phyloP scores from a whole-genome alignment of 495 filamentous ascomycete genomes.

The Aspergillus cristatus region DNA sequence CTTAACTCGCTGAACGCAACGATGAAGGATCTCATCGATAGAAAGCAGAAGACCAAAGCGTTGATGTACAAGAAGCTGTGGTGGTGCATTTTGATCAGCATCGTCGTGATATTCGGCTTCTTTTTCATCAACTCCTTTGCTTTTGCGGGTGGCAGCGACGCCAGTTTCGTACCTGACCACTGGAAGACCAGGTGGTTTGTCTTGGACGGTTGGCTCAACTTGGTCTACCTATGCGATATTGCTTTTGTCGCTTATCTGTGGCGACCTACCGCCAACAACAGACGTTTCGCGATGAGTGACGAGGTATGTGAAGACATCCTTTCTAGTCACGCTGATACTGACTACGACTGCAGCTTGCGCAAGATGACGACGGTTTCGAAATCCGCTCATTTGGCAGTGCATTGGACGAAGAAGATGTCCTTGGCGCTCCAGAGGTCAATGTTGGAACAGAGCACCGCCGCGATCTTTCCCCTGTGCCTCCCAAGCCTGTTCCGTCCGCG shows the following conservation, averaged over 20 bases:
- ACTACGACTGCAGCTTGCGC: conserved; percentile 57
- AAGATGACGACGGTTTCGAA: conserved; percentile 98
- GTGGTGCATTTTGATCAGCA: conserved; percentile 91
- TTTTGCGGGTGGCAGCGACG: conserved; percentile 72
- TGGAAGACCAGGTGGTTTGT: conserved; percentile 98
- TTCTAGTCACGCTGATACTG: conserved; percentile 9
- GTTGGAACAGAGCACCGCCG: conserved; percentile 20
- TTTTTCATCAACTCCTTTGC: conserved; percentile 93
- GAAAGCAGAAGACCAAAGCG: conserved; percentile 89
- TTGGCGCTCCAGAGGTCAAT: conserved; percentile 32
- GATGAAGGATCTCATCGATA: conserved; percentile 87
- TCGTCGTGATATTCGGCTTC: conserved; percentile 93
- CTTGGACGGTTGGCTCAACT: conserved; percentile 92
- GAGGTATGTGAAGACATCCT: conserved; percentile 48
- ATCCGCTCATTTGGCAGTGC: conserved; percentile 85
- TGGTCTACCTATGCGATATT: conserved; percentile 92
- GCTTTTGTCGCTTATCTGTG: conserved; percentile 92
- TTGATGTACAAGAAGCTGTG: conserved; percentile 97
- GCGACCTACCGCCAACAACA: conserved; percentile 93
- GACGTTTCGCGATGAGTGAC: conserved; percentile 97
- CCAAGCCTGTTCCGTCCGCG: conserved; percentile 40
- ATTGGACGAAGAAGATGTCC: conserved; percentile 57
- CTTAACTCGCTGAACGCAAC: conserved; percentile 89
- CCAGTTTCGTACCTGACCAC: conserved; percentile 86
- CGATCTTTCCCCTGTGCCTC: conserved; percentile 41